These are phyloP conservation scores for Penicillium sp. DNA, from an alignment of 2,329 filamentous ascomycete genomes.

Conservation along the genomic window DNA sequence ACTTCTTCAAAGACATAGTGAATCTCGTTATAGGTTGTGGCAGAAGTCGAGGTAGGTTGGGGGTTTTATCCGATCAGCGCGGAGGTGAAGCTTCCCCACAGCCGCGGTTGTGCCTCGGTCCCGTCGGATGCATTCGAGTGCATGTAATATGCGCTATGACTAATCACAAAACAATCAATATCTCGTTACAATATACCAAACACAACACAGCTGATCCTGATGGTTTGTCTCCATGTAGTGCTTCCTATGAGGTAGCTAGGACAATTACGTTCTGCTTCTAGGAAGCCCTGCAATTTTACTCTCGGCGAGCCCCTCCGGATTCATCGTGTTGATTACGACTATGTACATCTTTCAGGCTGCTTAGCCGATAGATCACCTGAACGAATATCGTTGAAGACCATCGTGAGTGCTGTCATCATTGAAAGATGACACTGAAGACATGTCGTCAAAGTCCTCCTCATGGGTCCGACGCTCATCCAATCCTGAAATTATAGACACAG, in stretches of 20 bases:
- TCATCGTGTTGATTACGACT: no score
- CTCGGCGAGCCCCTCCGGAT: no score
- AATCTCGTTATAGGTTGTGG: neutral
- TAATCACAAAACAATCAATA: no score
- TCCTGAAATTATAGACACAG: slow-evolving; percentile 28
- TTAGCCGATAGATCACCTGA: neutral
- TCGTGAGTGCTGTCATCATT: slow-evolving; percentile 13
- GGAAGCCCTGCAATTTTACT: no score
- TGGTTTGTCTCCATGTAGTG: no score
- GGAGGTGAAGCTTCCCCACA: slow-evolving; percentile 18
- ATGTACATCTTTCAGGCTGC: neutral
- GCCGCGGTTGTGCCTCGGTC: slow-evolving; percentile 18
- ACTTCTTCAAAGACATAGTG: slow-evolving; percentile 66
- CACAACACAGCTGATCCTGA: no score
- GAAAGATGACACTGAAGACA: slow-evolving; percentile 35
- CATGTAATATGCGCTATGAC: no score
- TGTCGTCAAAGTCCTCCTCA: slow-evolving; percentile 25
- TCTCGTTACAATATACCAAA: no score
- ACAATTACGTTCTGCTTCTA: no score
- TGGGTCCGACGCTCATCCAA: slow-evolving; percentile 6
- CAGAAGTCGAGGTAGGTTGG: neutral
- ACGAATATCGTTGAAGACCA: neutral
- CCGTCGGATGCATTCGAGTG: neutral
- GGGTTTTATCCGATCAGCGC: neutral
- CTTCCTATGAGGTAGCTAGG: no score